Base-by-base conservation (phyloP, 352 stramenopile genomes). In the Nothophytophthora sp. region DNA sequence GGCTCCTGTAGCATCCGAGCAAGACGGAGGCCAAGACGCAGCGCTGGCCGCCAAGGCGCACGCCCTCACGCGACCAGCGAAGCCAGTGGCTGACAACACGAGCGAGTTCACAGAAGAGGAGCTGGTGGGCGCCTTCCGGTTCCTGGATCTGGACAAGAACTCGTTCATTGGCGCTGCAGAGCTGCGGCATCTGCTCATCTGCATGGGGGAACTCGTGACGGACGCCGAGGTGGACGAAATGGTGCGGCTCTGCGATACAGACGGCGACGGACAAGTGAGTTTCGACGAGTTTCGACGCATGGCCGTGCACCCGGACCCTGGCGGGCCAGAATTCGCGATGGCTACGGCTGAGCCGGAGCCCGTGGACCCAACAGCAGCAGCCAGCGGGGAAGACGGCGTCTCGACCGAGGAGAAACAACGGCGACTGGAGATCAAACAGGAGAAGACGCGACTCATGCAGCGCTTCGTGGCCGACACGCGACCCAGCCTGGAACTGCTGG, bases 171-270 rank as follows among this genome's bases (percentile, higher is more conserved):
- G 92, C 11, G 91, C 93, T 15, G 77, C 87, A 1, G 95, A 98
- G 54, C 76, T 98, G 8, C 80, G 91, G 0, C 95, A 98, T 58
- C 80, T 97, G 41, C 70, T 98, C 1, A 92, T 98, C 29, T 98
- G 93, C 60, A 98, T 98, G 92, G 95, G 95, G 25, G 92, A 98
- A 61, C 81, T 98, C 35, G 93, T 98, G 46, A 98, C 93, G 5
- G 93, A 98, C 53, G 93, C 97, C 43, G 95, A 98, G 46, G 73
- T 97, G 9, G 85, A 97, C 48, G 81, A 89, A 67, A 98, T 98
- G 93, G 88, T 98, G 40, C 73, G 76, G 33, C 86, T 98, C 54
- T 90, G 96, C 25, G 94, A 98, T 63, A 67, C 62, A 3, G 92
- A 98, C 62, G 92, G 92, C 28, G 94, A 98, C 51, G 90, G 92